These are phyloP conservation scores for Populus hybrid DNA, from an alignment of 441 rosid species.

Conservation along the genomic window DNA sequence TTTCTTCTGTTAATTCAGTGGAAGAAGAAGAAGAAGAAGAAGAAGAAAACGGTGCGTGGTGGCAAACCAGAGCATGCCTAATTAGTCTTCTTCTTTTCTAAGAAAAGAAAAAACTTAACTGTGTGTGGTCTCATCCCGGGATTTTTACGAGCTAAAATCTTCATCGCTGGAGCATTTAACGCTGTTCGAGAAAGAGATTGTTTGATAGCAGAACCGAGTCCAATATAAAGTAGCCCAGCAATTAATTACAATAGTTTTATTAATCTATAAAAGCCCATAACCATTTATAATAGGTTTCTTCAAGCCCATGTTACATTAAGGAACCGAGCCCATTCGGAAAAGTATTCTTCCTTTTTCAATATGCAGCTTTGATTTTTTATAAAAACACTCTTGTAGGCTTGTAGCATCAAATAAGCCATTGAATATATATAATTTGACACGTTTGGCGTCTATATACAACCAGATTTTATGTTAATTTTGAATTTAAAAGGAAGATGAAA, in stretches of 20 bases:
- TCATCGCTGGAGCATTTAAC: neutral
- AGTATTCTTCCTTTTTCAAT: too few species aligned
- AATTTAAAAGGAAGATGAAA: too few species aligned
- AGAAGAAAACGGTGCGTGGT: neutral
- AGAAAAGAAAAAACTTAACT: neutral
- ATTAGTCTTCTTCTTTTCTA: neutral
- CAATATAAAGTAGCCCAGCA: neutral
- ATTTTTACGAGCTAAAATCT: too few species aligned
- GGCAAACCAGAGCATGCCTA: neutral
- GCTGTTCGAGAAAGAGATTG: neutral
- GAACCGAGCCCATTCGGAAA: neutral
- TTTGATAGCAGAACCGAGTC: neutral
- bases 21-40: too few species aligned
- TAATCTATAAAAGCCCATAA: neutral
- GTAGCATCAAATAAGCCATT: too few species aligned
- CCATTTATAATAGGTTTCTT: too few species aligned
- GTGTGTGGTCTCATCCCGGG: too few species aligned
- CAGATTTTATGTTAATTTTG: too few species aligned
- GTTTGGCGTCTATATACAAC: too few species aligned
- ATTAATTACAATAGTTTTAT: neutral
- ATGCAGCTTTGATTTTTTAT: too few species aligned
- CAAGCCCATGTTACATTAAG: neutral
- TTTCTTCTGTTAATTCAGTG: neutral
- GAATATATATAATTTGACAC: too few species aligned
- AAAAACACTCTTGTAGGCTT: too few species aligned